These are phyloP conservation scores for Centella asiatica DNA, from an alignment of 129 eudicot genomes.

Conservation along the genomic window DNA sequence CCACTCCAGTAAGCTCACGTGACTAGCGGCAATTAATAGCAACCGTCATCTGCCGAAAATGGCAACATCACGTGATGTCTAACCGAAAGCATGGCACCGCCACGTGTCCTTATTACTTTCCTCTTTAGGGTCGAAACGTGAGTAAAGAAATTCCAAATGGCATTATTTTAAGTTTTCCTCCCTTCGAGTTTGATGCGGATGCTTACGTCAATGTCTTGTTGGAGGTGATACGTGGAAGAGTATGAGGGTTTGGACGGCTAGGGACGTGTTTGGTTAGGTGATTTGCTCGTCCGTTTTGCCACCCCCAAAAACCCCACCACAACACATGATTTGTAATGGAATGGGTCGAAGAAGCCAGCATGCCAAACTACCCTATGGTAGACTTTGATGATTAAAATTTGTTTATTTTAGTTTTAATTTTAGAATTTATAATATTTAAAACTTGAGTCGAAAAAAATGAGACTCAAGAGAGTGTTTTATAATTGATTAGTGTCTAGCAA, in stretches of 20 bases:
- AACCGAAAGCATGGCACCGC: neutral
- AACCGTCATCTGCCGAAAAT: neutral
- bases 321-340: no score
- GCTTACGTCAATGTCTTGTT: neutral
- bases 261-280: slow-evolving; percentile 10
- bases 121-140: neutral
- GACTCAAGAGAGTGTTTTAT: no score
- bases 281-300: slow-evolving; percentile 10
- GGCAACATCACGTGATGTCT: neutral
- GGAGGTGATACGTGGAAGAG: neutral
- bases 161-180: neutral
- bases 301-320: neutral
- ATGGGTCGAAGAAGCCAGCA: no score
- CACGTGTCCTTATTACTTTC: neutral
- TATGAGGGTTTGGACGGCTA: slow-evolving; percentile 5
- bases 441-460: no score
- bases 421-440: no score
- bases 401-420: no score
- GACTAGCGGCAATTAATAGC: neutral
- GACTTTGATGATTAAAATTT: no score
- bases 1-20: neutral
- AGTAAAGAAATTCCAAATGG: neutral
- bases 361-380: no score
- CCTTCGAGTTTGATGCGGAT: neutral
- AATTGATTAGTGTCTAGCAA: no score